Conservation (phyloP, 1,284 basidiomycete species). For the Moesziomyces sp. region DNA sequence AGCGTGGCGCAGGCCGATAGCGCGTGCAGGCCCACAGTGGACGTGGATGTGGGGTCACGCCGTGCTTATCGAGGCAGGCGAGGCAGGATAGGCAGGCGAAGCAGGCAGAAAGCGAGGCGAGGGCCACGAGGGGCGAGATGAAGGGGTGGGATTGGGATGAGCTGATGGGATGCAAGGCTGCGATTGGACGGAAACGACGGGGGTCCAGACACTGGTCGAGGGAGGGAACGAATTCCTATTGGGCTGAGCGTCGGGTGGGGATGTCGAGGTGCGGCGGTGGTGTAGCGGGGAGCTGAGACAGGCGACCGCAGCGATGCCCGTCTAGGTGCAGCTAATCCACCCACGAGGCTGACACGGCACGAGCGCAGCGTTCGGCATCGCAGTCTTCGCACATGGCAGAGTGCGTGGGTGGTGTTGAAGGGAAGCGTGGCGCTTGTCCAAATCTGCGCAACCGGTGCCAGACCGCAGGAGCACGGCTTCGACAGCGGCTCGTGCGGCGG, state of each 20-base stretch:
- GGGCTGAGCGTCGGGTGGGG: background rate
- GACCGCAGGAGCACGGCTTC: no score
- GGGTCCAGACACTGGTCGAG: background rate
- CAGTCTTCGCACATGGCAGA: no score
- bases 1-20: conserved; percentile 12
- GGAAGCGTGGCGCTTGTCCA: no score
- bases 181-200: conserved; percentile 6
- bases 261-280: conserved; percentile 1
- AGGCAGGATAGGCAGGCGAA: background rate
- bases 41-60: background rate
- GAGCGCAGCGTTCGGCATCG: no score
- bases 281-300: background rate
- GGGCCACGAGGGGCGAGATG: background rate
- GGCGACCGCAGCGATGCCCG: background rate
- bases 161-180: background rate
- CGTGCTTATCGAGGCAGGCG: background rate
- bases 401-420: no score
- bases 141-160: conserved; percentile 4
- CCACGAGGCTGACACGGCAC: no score
- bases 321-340: no score
- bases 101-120: background rate
- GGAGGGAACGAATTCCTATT: background rate
- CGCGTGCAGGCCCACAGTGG: background rate
- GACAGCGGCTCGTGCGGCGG: no score
- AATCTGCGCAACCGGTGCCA: no score